These are phyloP conservation scores for Fusarium sp. DNA, from an alignment of 2,329 filamentous ascomycete genomes.

Conservation along the genomic window DNA sequence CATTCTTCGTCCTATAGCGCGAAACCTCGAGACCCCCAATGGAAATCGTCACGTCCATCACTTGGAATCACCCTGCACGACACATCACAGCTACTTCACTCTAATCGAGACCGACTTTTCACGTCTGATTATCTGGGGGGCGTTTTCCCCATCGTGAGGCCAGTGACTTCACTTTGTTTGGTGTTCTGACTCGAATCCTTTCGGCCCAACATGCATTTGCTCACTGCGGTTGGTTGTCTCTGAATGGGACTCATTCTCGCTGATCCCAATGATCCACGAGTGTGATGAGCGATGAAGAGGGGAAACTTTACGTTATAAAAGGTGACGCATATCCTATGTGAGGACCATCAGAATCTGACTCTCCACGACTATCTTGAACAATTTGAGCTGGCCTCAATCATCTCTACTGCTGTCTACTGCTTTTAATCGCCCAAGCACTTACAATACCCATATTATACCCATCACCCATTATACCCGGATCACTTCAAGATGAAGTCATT, in stretches of 20 bases:
- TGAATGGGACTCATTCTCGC: slow-evolving; percentile 30
- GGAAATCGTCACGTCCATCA: slow-evolving; percentile 40
- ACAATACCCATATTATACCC: slow-evolving; percentile 2
- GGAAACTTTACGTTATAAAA: slow-evolving; percentile 26
- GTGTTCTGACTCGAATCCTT: slow-evolving; percentile 33
- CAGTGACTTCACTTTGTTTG: slow-evolving; percentile 17
- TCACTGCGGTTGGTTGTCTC: slow-evolving; percentile 34
- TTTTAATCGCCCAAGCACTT: slow-evolving; percentile 6
- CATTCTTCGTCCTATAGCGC: slow-evolving; percentile 37
- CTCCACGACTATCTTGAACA: slow-evolving; percentile 1
- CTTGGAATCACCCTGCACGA: slow-evolving; percentile 45
- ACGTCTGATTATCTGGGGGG: slow-evolving; percentile 10
- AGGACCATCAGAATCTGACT: background rate
- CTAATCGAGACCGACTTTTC: slow-evolving; percentile 28
- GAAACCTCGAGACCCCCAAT: slow-evolving; percentile 42
- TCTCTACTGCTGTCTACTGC: background rate
- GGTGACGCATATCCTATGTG: slow-evolving; percentile 11
- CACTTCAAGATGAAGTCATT: slow-evolving; percentile 38
- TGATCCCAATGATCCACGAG: slow-evolving; percentile 31
- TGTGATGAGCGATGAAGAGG: slow-evolving; percentile 2
- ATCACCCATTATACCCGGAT: background rate
- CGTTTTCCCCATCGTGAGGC: slow-evolving; percentile 21
- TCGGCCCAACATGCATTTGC: slow-evolving; percentile 38
- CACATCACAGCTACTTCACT: slow-evolving; percentile 39
- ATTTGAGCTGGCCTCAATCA: slow-evolving; percentile 28